These are phyloP conservation scores for Erodium texanum DNA, from an alignment of 441 rosid species.

Conservation along the genomic window DNA sequence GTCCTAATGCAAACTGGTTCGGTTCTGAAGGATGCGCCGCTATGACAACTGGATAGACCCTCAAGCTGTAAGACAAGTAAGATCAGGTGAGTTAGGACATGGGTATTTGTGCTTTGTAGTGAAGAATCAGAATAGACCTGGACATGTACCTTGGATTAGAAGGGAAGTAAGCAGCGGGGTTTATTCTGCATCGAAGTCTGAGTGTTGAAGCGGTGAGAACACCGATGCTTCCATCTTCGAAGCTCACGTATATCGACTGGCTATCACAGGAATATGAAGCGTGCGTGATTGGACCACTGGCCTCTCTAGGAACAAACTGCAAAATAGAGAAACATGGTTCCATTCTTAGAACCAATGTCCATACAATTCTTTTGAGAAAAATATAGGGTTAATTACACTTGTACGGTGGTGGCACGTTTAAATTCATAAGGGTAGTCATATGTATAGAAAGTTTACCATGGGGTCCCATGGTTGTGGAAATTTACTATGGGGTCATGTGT, in stretches of 20 bases:
- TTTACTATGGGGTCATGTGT: too few relatives aligned
- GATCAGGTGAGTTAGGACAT: too few relatives aligned
- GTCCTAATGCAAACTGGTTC: conserved; percentile 71
- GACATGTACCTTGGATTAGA: conserved; percentile 55
- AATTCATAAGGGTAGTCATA: too few relatives aligned
- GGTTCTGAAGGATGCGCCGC: conserved; percentile 75
- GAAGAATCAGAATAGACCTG: neutral
- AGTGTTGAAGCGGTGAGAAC: conserved; percentile 53
- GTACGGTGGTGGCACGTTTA: too few relatives aligned
- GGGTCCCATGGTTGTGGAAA: too few relatives aligned
- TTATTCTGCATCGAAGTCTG: conserved; percentile 64
- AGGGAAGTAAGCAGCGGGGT: conserved; percentile 50
- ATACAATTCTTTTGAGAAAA: too few relatives aligned
- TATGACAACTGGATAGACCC: conserved; percentile 64
- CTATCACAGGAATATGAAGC: conserved; percentile 78
- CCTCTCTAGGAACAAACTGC: conserved; percentile 61
- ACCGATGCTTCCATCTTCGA: conserved; percentile 63
- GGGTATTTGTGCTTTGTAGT: neutral
- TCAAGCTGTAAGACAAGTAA: conserved; percentile 46
- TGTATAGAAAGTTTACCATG: too few relatives aligned
- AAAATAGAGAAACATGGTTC: conserved; percentile 5
- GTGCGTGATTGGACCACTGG: conserved; percentile 64
- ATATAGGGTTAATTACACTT: too few relatives aligned
- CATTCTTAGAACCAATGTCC: neutral
- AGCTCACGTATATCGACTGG: conserved; percentile 60